Evolutionary conservation across 768 basidiomycete genomes (phyloP), one percentile per base, ranked within the genome.

Genomic region (Boletus tomentosulus): DNA sequence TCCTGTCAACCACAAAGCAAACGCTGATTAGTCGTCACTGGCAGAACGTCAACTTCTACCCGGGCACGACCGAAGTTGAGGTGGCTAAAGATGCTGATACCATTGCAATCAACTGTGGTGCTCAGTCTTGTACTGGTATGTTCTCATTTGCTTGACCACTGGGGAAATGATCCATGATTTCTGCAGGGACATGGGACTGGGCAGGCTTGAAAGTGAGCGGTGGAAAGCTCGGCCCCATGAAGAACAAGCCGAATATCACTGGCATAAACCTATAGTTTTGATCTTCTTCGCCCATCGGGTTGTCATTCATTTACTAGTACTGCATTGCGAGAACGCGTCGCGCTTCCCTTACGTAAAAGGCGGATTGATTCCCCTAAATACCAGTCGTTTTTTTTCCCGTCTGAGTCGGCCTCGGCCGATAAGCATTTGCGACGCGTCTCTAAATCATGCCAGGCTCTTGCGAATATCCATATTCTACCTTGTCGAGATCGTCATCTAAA

Each of bases 31-130:
- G 7, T 7, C 28, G 19, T 47, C 34, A 31, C 31, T 12, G 19
- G 44, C 48, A 84, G 78, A 74, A 71, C 56, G 67, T 86, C 59
- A 78, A 72, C 59, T 85, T 86, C 62, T 60, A 66, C 44, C 53
- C 70, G 5, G 66, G 71, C 1, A 64, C 66, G 39, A 83, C 74
- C 35, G 72, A 66, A 0, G 64, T 86, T 45, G 57, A 68, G 0
- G 80, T 85, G 24, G 60, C 46, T 28, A 71, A 65, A 50, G 62
- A 63, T 25, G 85, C 80, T 3, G 53, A 75, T 50, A 71, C 66
- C 43, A 76, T 82, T 39, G 78, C 77, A 11, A 75, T 85, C 4
- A 78, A 84, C 62, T 86, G 84, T 58, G 85, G 84, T 45, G 28
- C 35, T 3, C 75, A 73, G 1, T 68, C 78, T 28, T 85, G 83